Evolutionary conservation across 768 basidiomycete genomes (phyloP), one percentile per base, ranked within the genome.

Genomic region (Amanita fuliginea): DNA sequence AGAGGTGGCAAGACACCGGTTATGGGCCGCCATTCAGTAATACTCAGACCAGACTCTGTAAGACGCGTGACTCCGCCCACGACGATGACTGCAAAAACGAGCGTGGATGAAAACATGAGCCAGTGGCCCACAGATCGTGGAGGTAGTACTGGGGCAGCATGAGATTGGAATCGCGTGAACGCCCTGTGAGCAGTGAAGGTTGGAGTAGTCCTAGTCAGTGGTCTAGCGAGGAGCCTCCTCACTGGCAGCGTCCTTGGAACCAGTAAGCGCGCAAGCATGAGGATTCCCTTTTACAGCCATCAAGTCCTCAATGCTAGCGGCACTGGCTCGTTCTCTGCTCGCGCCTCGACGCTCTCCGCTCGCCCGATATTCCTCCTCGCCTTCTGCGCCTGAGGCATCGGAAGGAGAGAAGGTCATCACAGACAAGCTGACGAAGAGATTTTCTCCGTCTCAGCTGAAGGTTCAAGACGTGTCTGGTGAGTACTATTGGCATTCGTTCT

Each of bases 21-120:
- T 47, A 98, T 80, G 10, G 95, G 93, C 46, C 78, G 76, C 96
- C 96, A 99, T 73, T 99, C 96, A 19, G 93, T 96, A 63, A 99
- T 99, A 62, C 91, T 94, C 52, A 99, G 70, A 11, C 96, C 96
- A 13, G 92, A 95, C 66, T 99, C 96, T 1, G 96, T 99, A 52
- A 99, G 77, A 37, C 96, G 85, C 2, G 96, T 99, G 52, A 99
- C 77, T 7, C 95, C 96, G 24, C 96, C 96, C 4, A 99, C 88
- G 47, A 98, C 84, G 57, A 98, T 82, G 61, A 99, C 89, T 16
- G 81, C 83, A 55, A 98, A 85, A 19, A 95, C 91, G 28, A 99
- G 70, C 4, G 78, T 79, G 0, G 92, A 86, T 13, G 91, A 94
- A 45, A 76, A 62, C 59, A 94, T 73, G 14, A 99, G 78, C 92